Evolutionary conservation across 1,284 basidiomycete species (phyloP).

Genomic region (Pseudomicrostroma phylloplanum): DNA sequence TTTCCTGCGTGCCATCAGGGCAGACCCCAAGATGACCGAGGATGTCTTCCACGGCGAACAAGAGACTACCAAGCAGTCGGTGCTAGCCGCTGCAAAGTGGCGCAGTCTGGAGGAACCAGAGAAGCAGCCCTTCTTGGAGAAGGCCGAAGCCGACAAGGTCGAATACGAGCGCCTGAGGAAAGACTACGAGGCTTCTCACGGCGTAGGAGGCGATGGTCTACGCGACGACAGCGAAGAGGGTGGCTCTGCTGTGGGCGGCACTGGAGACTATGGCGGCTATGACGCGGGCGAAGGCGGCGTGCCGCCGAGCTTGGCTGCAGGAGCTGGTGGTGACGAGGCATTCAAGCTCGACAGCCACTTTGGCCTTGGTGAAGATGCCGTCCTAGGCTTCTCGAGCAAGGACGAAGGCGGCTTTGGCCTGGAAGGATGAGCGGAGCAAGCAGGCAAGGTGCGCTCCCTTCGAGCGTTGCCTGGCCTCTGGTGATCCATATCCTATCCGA

Average conservation of each 20-base stretch:
- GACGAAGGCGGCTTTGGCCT: constrained; percentile 6
- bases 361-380: not conserved
- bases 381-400: constrained; percentile 5
- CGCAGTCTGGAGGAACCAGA: constrained; percentile 82
- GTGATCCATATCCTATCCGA: too few species aligned
- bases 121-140: constrained; percentile 54
- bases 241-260: not conserved
- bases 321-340: not conserved
- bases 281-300: not conserved
- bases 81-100: constrained; percentile 86
- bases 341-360: constrained; percentile 6
- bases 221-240: constrained; percentile 7
- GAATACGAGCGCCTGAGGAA: constrained; percentile 39
- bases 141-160: constrained; percentile 42
- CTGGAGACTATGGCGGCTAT: not conserved
- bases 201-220: constrained; percentile 7
- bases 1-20: constrained; percentile 65
- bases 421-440: not conserved
- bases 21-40: constrained; percentile 47
- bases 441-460: not conserved
- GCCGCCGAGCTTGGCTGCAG: constrained; percentile 4
- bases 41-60: constrained; percentile 86
- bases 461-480: too few species aligned
- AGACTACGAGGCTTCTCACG: constrained; percentile 33
- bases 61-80: constrained; percentile 90